Conservation (phyloP, 2,329 filamentous ascomycete genomes). For the Paraconiothyrium sp. region DNA sequence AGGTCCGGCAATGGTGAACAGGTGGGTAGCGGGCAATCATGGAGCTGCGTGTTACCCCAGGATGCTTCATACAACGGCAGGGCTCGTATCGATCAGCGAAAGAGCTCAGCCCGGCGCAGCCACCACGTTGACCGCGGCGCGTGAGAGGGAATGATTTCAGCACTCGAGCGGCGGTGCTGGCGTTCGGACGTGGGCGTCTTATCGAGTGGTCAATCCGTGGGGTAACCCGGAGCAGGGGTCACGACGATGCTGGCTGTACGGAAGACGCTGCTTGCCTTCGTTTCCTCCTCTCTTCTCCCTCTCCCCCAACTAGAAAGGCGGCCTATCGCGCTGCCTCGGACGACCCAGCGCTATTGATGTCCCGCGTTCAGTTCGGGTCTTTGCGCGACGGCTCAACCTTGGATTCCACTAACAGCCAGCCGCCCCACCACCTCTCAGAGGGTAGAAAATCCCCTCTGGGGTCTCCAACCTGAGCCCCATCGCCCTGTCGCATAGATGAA, state of each 20-base stretch:
- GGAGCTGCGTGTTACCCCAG: not conserved
- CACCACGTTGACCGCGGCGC: not conserved
- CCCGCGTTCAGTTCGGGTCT: not conserved
- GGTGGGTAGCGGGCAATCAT: not conserved
- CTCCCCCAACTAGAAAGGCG: slow-evolving; percentile 7
- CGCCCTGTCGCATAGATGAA: slow-evolving; percentile 39
- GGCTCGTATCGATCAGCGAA: not conserved
- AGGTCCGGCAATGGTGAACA: not conserved
- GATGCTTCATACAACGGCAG: not conserved
- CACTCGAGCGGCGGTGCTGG: slow-evolving; percentile 3
- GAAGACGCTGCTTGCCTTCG: not conserved
- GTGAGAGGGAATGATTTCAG: not conserved
- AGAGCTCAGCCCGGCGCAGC: not conserved
- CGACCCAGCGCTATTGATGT: slow-evolving; percentile 12
- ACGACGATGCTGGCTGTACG: slow-evolving; percentile 2
- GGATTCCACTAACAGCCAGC: slow-evolving; percentile 17
- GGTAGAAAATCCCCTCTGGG: slow-evolving; percentile 17
- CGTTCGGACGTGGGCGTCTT: slow-evolving; percentile 14
- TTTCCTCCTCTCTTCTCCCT: slow-evolving; percentile 9
- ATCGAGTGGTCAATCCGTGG: slow-evolving; percentile 19
- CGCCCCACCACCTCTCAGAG: slow-evolving; percentile 9
- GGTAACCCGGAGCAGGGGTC: slow-evolving; percentile 12
- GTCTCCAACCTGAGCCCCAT: slow-evolving; percentile 19
- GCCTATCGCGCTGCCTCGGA: slow-evolving; percentile 7
- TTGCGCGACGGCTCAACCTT: slow-evolving; percentile 12